Evolutionary conservation across 2,329 filamentous ascomycete genomes (phyloP), one percentile per base, ranked within the genome.

Genomic region (Aschersonia sp.): DNA sequence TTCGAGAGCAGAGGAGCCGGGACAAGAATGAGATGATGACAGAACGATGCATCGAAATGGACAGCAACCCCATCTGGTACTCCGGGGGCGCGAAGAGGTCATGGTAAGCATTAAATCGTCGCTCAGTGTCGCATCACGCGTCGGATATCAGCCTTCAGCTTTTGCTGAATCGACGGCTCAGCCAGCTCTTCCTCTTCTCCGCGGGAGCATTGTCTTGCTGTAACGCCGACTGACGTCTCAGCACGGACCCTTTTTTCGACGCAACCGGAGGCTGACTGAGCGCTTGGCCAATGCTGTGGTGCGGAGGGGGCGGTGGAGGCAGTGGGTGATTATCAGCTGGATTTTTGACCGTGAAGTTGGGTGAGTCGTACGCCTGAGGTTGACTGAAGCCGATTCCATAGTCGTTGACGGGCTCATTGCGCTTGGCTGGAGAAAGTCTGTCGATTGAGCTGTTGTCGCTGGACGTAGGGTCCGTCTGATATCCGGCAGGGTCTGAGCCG

Each of bases 361-460:
- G 62, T 11, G 69, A 55, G 51, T 71, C 69, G 52, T 70, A 68
- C 11, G 64, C 52, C 10, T 67, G 56, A 32, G 64, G 55, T 49
- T 72, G 70, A 44, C 61, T 67, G 56, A 76, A 74, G 42, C 67
- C 70, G 52, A 81, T 81, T 45, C 83, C 83, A 56, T 86, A 86
- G 52, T 73, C 75, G 47, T 84, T 81, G 5, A 66, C 58, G 6
- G 73, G 72, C 45, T 80, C 74, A 31, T 57, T 59, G 49, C 71
- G 74, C 56, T 76, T 75, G 37, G 71, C 67, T 5, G 71, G 69
- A 46, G 80, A 75, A 30, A 81, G 70, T 51, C 87, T 81, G 60
- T 95, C 87, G 55, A 94, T 78, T 2, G 87, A 94, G 67, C 87
- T 94, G 66, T 94, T 94, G 60, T 95, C 85, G 59, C 88, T 95